phyloP scores from a whole-genome alignment of 352 stramenopile genomes.

The Pythium rishiriense region DNA sequence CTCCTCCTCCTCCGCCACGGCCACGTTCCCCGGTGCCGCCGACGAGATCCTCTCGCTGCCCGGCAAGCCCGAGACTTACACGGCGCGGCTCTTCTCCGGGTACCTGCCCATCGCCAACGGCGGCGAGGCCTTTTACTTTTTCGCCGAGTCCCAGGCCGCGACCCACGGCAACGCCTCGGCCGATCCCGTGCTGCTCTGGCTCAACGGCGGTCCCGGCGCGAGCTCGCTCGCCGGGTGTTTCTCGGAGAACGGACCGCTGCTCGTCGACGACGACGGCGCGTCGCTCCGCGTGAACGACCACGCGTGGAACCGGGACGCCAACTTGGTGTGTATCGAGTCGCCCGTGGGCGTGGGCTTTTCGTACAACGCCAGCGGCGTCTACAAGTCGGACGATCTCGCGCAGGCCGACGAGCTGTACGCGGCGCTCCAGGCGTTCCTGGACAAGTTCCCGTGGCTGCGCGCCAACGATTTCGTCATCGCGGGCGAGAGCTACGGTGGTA shows the following conservation, averaged over 20 bases:
- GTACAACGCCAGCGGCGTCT: slow-evolving; percentile 63
- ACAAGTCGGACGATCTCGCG: slow-evolving; percentile 69
- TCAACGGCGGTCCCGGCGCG: slow-evolving; percentile 63
- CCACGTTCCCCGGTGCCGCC: slow-evolving; percentile 33
- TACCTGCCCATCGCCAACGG: slow-evolving; percentile 57
- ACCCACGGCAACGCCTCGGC: slow-evolving; percentile 17
- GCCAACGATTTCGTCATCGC: slow-evolving; percentile 81
- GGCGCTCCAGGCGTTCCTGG: slow-evolving; percentile 83
- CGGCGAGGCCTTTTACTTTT: slow-evolving; percentile 68
- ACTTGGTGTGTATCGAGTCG: slow-evolving; percentile 66
- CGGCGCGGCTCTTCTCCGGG: slow-evolving; percentile 51
- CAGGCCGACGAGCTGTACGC: slow-evolving; percentile 78
- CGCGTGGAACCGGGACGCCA: slow-evolving; percentile 58
- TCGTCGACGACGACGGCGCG: slow-evolving; percentile 56
- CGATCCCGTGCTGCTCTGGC: slow-evolving; percentile 67
- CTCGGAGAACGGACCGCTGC: slow-evolving; percentile 66
- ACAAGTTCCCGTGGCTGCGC: slow-evolving; percentile 80
- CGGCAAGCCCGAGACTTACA: slow-evolving; percentile 55
- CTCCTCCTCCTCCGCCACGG: neutral
- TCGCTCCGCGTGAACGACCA: slow-evolving; percentile 48
- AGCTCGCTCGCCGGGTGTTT: slow-evolving; percentile 66
- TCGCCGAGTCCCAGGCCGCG: slow-evolving; percentile 53
- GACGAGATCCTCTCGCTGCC: slow-evolving; percentile 52
- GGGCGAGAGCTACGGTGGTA: slow-evolving; percentile 77
- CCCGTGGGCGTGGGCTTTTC: slow-evolving; percentile 65